Conservation (phyloP, 2,329 filamentous ascomycete species). For the Trichoderma sp. region DNA sequence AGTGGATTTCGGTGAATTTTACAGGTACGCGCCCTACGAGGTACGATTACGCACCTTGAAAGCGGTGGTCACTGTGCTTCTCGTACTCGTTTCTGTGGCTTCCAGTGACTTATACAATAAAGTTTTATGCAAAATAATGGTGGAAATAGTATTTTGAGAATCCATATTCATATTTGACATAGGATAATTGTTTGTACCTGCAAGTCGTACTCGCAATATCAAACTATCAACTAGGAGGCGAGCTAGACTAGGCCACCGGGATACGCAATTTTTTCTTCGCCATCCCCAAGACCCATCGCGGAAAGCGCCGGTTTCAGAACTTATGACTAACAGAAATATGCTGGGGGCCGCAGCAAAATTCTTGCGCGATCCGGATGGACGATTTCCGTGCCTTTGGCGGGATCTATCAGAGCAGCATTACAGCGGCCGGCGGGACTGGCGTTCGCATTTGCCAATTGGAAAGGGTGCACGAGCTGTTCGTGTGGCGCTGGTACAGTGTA, state of each 20-base stretch:
- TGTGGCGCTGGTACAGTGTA: background rate
- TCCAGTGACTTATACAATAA: background rate
- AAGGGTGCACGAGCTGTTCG: background rate
- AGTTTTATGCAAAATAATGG: background rate
- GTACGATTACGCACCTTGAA: background rate
- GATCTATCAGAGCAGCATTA: background rate
- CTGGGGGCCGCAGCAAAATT: background rate
- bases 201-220: background rate
- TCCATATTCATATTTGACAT: background rate
- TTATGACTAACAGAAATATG: constrained; percentile 25
- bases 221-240: background rate
- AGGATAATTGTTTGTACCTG: background rate
- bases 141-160: background rate
- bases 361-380: constrained; percentile 7
- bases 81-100: background rate
- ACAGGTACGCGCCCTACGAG: background rate
- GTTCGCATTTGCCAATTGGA: background rate
- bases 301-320: constrained; percentile 21
- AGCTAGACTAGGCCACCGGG: background rate
- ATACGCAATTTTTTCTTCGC: background rate
- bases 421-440: background rate
- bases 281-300: constrained; percentile 16
- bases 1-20: constrained; percentile 21
- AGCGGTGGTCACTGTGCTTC: too few relatives aligned
- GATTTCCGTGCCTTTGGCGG: background rate